phyloP scores from a whole-genome alignment of 2,329 filamentous ascomycete species.

The Aspergillus candidus region DNA sequence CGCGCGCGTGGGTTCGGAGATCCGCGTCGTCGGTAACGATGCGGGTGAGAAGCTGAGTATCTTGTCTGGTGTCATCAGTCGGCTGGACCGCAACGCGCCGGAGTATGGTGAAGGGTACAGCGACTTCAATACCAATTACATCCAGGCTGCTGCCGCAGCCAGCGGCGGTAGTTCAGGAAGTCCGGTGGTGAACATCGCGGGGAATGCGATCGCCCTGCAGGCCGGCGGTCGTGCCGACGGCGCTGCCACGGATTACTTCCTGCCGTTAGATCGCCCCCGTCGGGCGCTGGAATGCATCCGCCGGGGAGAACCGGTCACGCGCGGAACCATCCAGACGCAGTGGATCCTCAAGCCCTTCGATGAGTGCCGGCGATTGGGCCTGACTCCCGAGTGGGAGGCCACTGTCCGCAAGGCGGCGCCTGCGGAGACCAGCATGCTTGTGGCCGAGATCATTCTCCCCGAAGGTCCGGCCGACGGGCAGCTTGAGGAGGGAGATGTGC shows the following conservation, averaged over 20 bases:
- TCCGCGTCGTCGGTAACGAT: conserved; percentile 96
- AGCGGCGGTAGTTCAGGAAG: conserved; percentile 97
- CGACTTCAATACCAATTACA: conserved; percentile 95
- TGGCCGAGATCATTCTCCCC: conserved; percentile 89
- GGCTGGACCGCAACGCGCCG: conserved; percentile 90
- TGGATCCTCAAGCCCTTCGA: conserved; percentile 97
- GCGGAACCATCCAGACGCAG: conserved; percentile 96
- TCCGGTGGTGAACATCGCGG: conserved; percentile 94
- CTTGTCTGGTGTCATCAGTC: conserved; percentile 91
- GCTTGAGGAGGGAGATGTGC: conserved; percentile 87
- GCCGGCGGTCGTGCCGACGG: conserved; percentile 90
- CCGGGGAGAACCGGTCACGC: conserved; percentile 65
- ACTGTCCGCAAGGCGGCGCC: conserved; percentile 77
- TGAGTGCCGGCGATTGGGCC: conserved; percentile 82
- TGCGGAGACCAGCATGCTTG: conserved; percentile 92
- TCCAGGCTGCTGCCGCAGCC: conserved; percentile 93
- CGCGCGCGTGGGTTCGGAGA: conserved; percentile 83
- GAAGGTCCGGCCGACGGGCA: conserved; percentile 81
- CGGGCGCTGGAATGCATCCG: conserved; percentile 83
- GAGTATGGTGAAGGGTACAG: conserved; percentile 98
- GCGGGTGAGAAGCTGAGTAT: conserved; percentile 98
- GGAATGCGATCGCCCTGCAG: conserved; percentile 84
- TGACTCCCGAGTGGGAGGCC: conserved; percentile 80
- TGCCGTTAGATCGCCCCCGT: conserved; percentile 83
- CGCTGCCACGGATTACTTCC: conserved; percentile 94